Conservation (phyloP, 257 asterid species). For the Gentiana dahurica region DNA sequence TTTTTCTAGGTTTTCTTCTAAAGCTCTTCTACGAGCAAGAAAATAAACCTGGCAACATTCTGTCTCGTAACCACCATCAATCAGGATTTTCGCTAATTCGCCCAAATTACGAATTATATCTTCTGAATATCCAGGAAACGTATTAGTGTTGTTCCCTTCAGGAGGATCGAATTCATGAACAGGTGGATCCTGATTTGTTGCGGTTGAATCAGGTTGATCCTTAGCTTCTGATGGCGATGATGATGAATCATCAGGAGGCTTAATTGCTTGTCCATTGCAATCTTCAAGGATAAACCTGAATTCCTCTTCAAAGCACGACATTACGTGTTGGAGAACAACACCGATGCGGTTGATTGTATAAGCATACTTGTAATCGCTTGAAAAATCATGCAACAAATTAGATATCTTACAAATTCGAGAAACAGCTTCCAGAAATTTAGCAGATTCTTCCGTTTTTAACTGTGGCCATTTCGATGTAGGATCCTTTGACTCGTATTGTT, state of each 20-base stretch:
- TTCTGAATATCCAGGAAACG: conserved; percentile 39
- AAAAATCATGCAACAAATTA: conserved; percentile 20
- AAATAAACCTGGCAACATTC: conserved; percentile 62
- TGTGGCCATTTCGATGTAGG: conserved; percentile 38
- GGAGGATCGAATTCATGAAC: conserved; percentile 12
- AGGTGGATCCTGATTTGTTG: conserved; percentile 14
- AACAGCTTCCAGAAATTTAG: conserved; percentile 30
- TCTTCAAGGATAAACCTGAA: conserved; percentile 50
- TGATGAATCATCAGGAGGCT: too few relatives aligned
- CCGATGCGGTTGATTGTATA: conserved; percentile 52
- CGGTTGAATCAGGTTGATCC: conserved; percentile 11
- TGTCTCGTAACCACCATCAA: conserved; percentile 46
- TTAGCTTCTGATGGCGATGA: conserved; percentile 6
- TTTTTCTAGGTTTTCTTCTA: conserved; percentile 47
- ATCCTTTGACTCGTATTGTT: conserved; percentile 31
- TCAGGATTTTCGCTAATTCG: conserved; percentile 35
- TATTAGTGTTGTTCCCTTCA: conserved; percentile 10
- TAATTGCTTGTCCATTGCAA: conserved; percentile 14
- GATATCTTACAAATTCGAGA: conserved; percentile 37
- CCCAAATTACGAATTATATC: conserved; percentile 23
- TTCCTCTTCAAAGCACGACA: conserved; percentile 71
- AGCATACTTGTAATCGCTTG: conserved; percentile 45
- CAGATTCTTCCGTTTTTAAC: conserved; percentile 36
- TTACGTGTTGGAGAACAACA: conserved; percentile 50
- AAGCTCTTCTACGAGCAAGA: conserved; percentile 41